Evolutionary conservation across 306 rosid species (phyloP).

Genomic region (Geum urbanum): DNA sequence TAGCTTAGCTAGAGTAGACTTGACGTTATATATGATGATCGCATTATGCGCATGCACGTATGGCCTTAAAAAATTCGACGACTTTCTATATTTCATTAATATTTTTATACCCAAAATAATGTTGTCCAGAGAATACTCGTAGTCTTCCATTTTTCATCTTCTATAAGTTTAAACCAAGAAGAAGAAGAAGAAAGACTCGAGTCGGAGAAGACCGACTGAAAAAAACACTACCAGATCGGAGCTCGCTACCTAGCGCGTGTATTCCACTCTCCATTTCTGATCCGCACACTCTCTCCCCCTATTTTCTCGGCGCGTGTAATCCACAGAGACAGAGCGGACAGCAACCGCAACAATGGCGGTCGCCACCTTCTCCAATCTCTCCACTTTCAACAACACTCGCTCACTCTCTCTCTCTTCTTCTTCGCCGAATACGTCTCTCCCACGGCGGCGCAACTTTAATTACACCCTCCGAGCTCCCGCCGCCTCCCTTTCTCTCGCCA

Average conservation of each 20-base stretch:
- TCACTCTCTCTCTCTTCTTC: conserved; percentile 23
- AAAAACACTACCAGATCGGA: background rate
- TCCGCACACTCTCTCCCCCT: background rate
- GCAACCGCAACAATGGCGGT: conserved; percentile 36
- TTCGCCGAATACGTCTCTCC: conserved; percentile 12
- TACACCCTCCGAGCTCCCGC: conserved; percentile 24
- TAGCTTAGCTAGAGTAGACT: no score
- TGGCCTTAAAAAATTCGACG: background rate
- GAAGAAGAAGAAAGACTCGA: background rate
- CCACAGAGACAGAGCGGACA: background rate
- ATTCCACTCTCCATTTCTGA: background rate
- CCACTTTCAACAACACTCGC: conserved; percentile 21
- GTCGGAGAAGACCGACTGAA: background rate
- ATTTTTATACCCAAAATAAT: background rate
- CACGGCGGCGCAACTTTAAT: background rate
- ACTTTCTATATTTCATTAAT: background rate
- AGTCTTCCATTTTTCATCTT: background rate
- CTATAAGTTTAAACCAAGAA: background rate
- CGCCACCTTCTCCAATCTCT: conserved; percentile 43
- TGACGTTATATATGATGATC: no score
- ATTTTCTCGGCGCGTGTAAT: no score
- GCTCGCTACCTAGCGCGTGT: background rate
- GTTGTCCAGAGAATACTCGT: no score
- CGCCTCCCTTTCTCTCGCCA: conserved; percentile 12
- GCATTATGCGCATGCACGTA: background rate